Conservation (phyloP, 2,329 filamentous ascomycete genomes). For the Periconia sp. region DNA sequence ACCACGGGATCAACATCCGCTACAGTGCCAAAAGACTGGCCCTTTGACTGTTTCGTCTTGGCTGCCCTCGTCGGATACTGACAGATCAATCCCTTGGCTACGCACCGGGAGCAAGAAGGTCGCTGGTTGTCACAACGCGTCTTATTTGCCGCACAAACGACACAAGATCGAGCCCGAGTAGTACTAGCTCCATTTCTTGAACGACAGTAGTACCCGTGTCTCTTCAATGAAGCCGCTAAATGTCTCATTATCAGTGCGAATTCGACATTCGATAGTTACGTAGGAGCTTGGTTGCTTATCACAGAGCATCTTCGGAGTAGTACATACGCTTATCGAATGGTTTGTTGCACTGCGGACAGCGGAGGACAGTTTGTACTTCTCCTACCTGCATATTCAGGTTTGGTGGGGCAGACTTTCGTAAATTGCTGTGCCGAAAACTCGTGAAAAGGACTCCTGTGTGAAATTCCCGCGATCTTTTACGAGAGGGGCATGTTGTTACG, state of each 20-base stretch:
- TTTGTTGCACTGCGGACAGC: slow-evolving; percentile 46
- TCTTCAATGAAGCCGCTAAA: slow-evolving; percentile 46
- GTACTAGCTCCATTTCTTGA: slow-evolving; percentile 33
- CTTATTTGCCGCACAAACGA: slow-evolving; percentile 42
- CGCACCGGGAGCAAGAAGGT: slow-evolving; percentile 45
- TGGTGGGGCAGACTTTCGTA: too few species aligned
- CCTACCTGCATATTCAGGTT: slow-evolving; percentile 11
- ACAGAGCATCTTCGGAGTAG: slow-evolving; percentile 2
- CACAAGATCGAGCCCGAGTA: slow-evolving; percentile 39
- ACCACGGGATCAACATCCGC: not conserved
- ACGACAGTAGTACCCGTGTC: slow-evolving; percentile 51
- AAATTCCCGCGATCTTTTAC: slow-evolving; percentile 13
- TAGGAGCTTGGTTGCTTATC: not conserved
- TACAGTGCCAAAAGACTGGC: not conserved
- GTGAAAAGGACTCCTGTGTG: not conserved
- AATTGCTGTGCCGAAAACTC: too few species aligned
- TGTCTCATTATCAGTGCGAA: slow-evolving; percentile 13
- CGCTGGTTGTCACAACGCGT: slow-evolving; percentile 42
- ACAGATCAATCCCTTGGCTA: slow-evolving; percentile 38
- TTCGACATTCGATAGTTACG: not conserved
- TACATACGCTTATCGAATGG: slow-evolving; percentile 46
- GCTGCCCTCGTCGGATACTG: slow-evolving; percentile 34
- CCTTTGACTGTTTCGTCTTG: not conserved
- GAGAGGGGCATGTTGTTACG: not conserved
- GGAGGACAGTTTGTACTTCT: slow-evolving; percentile 30